Conservation (phyloP, 345 rosid species). For the Dipteronia sinensis region DNA sequence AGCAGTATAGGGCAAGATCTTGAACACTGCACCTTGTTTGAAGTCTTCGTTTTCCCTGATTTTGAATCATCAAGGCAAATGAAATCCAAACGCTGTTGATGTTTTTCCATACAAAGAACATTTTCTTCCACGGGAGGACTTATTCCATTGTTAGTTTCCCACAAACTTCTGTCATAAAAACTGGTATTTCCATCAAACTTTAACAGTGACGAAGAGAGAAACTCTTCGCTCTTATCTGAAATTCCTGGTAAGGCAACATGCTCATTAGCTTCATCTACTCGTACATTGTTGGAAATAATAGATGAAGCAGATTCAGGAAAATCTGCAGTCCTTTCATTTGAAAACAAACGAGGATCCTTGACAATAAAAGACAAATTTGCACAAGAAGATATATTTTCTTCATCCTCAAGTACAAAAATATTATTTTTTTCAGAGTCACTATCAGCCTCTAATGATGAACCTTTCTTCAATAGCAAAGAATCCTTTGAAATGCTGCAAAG, state of each 20-base stretch:
- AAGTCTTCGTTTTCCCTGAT: slow-evolving; percentile 27
- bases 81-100: slow-evolving; percentile 48
- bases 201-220: slow-evolving; percentile 22
- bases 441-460: slow-evolving; percentile 37
- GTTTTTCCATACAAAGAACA: slow-evolving; percentile 64
- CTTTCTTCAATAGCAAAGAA: slow-evolving; percentile 38
- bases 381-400: slow-evolving; percentile 38
- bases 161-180: slow-evolving; percentile 37
- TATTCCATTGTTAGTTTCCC: slow-evolving; percentile 60
- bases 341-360: slow-evolving; percentile 59
- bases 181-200: slow-evolving; percentile 27
- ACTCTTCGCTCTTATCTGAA: slow-evolving; percentile 25
- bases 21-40: slow-evolving; percentile 45
- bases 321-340: slow-evolving; percentile 31
- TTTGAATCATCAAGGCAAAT: slow-evolving; percentile 53
- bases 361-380: slow-evolving; percentile 49
- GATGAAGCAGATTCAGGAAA: slow-evolving; percentile 30
- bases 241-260: slow-evolving; percentile 22
- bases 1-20: slow-evolving; percentile 71
- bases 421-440: slow-evolving; percentile 24
- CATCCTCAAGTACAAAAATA: slow-evolving; percentile 32
- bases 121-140: slow-evolving; percentile 64
- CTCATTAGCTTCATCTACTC: slow-evolving; percentile 33
- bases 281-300: slow-evolving; percentile 2
- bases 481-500: slow-evolving; percentile 44